Evolutionary conservation across 768 basidiomycete genomes (phyloP), one percentile per base, ranked within the genome.

Genomic region (Dentipellis sp.): DNA sequence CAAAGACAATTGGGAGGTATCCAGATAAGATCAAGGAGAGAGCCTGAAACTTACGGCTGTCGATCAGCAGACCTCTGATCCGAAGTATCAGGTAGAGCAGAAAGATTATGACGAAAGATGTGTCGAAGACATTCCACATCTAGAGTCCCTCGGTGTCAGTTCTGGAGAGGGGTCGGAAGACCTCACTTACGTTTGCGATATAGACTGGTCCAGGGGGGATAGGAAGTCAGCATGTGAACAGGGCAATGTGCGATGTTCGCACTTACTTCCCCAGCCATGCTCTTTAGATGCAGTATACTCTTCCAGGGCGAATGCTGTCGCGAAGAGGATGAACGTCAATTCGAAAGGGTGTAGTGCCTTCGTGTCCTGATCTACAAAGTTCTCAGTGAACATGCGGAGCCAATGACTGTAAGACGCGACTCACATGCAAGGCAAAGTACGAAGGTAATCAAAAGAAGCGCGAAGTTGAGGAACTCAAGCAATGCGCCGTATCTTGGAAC

Each of bases 51-150:
- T 48, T 19, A 55, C 47, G 45, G 54, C 49, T 46, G 54, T 53
- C 21, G 14, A 19, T 21, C 16, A 34, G 38, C 12, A 53, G 40
- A 38, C 53, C 53, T 35, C 37, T 40, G 0, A 53, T 53, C 21
- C 53, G 19, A 57, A 91, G 69, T 7, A 68, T 75, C 2, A 87
- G 65, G 66, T 90, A 95, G 7, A 74, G 74, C 22, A 88, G 63
- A 67, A 88, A 91, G 50, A 92, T 74, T 22, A 81, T 57, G 58
- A 83, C 77, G 66, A 91, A 91, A 0, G 79, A 76, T 21, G 87
- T 83, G 69, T 91, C 93, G 62, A 94, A 92, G 5, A 82, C 85
- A 65, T 93, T 94, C 93, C 93, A 95, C 60, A 94, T 82, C 89
- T 94, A 10, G 62, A 47, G 4, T 4, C 19, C 8, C 52, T 29